phyloP scores from a whole-genome alignment of 768 basidiomycete species.

The Lyophyllum atratum region DNA sequence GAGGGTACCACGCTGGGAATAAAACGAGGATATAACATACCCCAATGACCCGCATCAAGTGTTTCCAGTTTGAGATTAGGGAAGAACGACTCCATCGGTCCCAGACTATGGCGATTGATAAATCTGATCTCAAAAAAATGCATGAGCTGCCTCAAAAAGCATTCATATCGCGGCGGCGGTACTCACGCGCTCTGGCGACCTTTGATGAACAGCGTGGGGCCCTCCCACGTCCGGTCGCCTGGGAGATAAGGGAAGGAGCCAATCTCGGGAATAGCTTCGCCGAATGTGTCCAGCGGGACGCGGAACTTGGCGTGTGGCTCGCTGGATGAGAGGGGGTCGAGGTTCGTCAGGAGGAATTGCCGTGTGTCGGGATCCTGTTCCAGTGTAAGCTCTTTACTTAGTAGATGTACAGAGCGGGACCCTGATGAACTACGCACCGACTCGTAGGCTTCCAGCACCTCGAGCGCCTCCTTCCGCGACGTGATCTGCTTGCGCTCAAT shows the following conservation, averaged over 20 bases:
- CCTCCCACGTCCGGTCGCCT: constrained; percentile 49
- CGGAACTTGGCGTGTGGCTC: constrained; percentile 53
- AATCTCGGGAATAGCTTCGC: constrained; percentile 57
- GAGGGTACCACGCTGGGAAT: neutral
- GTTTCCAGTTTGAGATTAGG: constrained; percentile 62
- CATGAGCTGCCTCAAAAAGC: neutral
- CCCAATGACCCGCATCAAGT: constrained; percentile 83
- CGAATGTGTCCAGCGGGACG: constrained; percentile 67
- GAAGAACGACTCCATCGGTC: constrained; percentile 65
- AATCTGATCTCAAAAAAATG: constrained; percentile 42
- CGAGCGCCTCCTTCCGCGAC: constrained; percentile 65
- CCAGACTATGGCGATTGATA: constrained; percentile 72
- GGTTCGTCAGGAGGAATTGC: constrained; percentile 82
- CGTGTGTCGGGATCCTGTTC: constrained; percentile 66
- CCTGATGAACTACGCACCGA: constrained; percentile 55
- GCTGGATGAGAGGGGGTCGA: constrained; percentile 34
- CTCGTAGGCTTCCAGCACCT: constrained; percentile 62
- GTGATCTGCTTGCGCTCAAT: constrained; percentile 55
- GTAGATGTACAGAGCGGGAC: neutral
- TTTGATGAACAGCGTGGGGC: constrained; percentile 70
- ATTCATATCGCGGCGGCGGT: neutral
- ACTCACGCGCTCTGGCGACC: constrained; percentile 72
- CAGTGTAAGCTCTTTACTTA: neutral
- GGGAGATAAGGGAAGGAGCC: constrained; percentile 76
- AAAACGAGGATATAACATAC: constrained; percentile 37